Base-by-base conservation (phyloP, 1,284 basidiomycete species). In the Schizophyllum commune region DNA sequence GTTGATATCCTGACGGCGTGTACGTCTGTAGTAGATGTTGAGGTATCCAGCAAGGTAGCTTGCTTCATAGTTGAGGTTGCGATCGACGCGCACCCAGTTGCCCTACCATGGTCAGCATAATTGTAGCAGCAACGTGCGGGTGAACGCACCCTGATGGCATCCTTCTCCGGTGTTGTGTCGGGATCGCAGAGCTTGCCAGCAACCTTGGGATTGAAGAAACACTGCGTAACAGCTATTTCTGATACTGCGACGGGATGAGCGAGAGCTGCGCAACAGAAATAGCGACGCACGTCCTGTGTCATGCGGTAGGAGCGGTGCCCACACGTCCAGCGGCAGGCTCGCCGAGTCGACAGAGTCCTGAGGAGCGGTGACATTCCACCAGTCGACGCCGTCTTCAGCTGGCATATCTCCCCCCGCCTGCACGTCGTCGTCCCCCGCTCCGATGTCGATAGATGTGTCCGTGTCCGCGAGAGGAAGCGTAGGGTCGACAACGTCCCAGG, bases 61-160 rank as follows among this genome's bases (percentile, higher is more conserved):
- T 4, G 81, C 76, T 67, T 90, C 82, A 54, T 76, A 69, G 70
- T 94, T 93, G 34, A 96, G 73, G 71, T 95, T 88, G 19, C 86
- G 79, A 20, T 84, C 83, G 7, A 96, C 88, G 20, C 88, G 53
- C 3, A 55, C 53, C 53, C 53, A 55, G 20, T 55, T 55, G 11
- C 53, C 53, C 53, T 55, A 13, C 13, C 9, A 27, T 15, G 20
- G 27, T 20, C 13, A 55, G 19, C 53, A 5, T 3, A 21, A 55
- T 27, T 5, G 53, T 21, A 55, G 20, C 51, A 13, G 53, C 4
- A 13, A 55, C 9, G 9, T 20, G 20, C 9, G 83, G 1, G 96
- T 92, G 94, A 94, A 96, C 68, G 88, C 91, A 0, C 94, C 94
- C 87, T 88, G 59, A 85, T 80, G 4, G 88, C 86, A 70, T 95